phyloP scores from a whole-genome alignment of 2,329 filamentous ascomycete genomes.

The Neonectria punicea region DNA sequence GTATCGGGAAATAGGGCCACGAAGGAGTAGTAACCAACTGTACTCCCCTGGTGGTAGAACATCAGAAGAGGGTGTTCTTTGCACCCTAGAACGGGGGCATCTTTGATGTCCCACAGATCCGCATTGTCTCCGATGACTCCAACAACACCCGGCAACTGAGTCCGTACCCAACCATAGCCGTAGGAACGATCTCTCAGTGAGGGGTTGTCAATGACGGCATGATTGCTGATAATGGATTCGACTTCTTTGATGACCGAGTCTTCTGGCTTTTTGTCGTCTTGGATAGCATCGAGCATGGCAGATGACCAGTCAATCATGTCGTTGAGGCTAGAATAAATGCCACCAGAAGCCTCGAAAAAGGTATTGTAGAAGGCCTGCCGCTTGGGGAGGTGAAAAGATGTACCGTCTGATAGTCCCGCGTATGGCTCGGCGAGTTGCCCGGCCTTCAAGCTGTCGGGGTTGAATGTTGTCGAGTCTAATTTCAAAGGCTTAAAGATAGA shows the following conservation, averaged over 20 bases:
- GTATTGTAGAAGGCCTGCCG: not conserved
- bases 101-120: not conserved
- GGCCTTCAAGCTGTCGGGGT: not conserved
- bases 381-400: not conserved
- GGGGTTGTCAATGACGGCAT: constrained; percentile 8
- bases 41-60: constrained; percentile 22
- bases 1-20: constrained; percentile 26
- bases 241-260: not conserved
- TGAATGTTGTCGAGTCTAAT: not conserved
- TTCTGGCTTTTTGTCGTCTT: not conserved
- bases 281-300: not conserved
- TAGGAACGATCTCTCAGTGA: constrained; percentile 15
- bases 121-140: constrained; percentile 5
- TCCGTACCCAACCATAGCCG: constrained; percentile 14
- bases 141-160: constrained; percentile 8
- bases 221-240: constrained; percentile 1
- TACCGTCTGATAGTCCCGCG: not conserved
- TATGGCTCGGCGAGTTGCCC: constrained; percentile 2
- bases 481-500: not conserved
- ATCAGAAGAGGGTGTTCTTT: not conserved
- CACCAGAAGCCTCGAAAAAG: constrained; percentile 10
- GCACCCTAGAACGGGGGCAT: constrained; percentile 5
- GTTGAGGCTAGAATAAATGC: not conserved
- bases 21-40: constrained; percentile 3
- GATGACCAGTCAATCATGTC: not conserved